These are phyloP conservation scores for Suillus spraguei DNA, from an alignment of 768 basidiomycete species.

Conservation along the genomic window DNA sequence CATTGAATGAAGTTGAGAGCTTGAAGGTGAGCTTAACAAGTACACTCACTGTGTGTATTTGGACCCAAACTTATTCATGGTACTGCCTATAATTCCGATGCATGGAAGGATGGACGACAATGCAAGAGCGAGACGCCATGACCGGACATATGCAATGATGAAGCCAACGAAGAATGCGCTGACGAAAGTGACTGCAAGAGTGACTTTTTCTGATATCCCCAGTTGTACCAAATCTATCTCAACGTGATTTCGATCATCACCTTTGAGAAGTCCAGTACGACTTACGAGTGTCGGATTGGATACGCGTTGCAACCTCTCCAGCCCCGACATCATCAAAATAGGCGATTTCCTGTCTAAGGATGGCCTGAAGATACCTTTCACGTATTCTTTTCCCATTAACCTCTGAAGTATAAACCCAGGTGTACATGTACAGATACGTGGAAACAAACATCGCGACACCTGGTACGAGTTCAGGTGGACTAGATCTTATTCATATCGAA, in stretches of 20 bases:
- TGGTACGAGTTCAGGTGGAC: slow-evolving; percentile 11
- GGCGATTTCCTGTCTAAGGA: slow-evolving; percentile 53
- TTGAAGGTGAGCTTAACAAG: no score
- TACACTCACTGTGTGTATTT: slow-evolving; percentile 28
- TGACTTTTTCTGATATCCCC: slow-evolving; percentile 55
- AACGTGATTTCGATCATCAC: background rate
- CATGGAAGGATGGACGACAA: slow-evolving; percentile 51
- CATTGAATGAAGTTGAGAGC: background rate
- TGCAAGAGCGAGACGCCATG: slow-evolving; percentile 53
- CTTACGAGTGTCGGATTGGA: slow-evolving; percentile 27
- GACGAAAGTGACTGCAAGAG: slow-evolving; percentile 39
- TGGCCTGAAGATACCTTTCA: slow-evolving; percentile 48
- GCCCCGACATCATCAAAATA: slow-evolving; percentile 49
- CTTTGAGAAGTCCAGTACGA: background rate
- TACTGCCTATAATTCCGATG: slow-evolving; percentile 44
- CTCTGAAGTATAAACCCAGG: slow-evolving; percentile 43
- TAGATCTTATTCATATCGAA: background rate
- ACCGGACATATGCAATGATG: slow-evolving; percentile 39
- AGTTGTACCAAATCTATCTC: slow-evolving; percentile 47
- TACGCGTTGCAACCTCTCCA: slow-evolving; percentile 61
- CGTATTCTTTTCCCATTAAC: slow-evolving; percentile 49
- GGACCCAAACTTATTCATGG: slow-evolving; percentile 40
- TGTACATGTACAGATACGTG: slow-evolving; percentile 44
- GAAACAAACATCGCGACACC: slow-evolving; percentile 49
- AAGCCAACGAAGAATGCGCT: slow-evolving; percentile 53